Evolutionary conservation across 2,329 filamentous ascomycete genomes (phyloP).

Genomic region (Neopestalotiopsis sp.): DNA sequence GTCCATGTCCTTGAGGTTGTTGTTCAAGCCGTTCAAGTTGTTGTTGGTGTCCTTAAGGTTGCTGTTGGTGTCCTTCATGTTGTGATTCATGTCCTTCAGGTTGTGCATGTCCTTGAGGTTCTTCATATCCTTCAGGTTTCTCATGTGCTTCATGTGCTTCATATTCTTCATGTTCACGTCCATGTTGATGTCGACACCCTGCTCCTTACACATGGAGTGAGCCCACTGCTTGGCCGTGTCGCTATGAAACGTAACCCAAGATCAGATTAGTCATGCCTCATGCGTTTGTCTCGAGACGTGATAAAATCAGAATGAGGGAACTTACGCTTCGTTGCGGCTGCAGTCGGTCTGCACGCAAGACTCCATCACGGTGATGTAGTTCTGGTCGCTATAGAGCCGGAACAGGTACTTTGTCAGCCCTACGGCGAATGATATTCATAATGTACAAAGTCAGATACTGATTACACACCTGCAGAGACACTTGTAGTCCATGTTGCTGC

Average conservation of each 20-base stretch:
- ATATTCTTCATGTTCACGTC: neutral
- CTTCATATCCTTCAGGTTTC: no score
- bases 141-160: no score
- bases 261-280: neutral
- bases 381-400: neutral
- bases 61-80: neutral
- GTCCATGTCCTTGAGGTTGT: neutral
- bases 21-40: neutral
- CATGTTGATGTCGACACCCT: neutral
- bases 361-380: neutral
- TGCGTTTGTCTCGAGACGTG: neutral
- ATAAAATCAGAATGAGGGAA: neutral
- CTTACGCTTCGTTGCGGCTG: neutral
- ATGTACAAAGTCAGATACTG: neutral
- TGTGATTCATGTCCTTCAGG: neutral
- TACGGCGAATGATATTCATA: no score
- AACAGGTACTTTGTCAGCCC: no score
- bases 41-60: neutral
- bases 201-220: neutral
- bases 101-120: neutral
- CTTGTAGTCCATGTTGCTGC: neutral
- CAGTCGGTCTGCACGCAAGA: neutral
- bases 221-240: neutral
- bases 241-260: neutral
- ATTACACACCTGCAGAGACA: neutral